Evolutionary conservation across 768 basidiomycete species (phyloP).

Genomic region (Boletus reticulatus): DNA sequence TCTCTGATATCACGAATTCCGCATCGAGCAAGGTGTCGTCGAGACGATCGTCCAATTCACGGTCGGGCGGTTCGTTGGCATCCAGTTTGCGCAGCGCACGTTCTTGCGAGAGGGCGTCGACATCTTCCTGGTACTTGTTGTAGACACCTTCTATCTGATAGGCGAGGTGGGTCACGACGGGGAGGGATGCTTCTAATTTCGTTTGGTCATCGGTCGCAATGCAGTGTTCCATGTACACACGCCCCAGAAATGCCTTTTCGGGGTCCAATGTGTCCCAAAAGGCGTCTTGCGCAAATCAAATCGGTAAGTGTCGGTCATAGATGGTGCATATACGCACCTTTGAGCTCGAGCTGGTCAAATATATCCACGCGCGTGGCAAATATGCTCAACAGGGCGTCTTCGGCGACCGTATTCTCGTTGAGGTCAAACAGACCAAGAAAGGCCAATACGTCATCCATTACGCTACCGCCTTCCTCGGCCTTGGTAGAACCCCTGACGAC

Average conservation of each 20-base stretch:
- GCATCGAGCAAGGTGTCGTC: conserved; percentile 32
- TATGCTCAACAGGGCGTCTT: conserved; percentile 71
- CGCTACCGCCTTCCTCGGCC: conserved; percentile 36
- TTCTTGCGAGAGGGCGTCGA: conserved; percentile 41
- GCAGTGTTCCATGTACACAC: conserved; percentile 62
- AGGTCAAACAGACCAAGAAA: conserved; percentile 64
- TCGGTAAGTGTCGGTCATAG: background rate
- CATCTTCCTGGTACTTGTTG: conserved; percentile 54
- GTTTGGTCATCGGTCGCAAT: conserved; percentile 54
- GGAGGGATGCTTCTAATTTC: conserved; percentile 67
- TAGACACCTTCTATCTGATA: conserved; percentile 70
- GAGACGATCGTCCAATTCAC: conserved; percentile 45
- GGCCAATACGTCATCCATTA: conserved; percentile 39
- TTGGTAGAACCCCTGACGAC: conserved; percentile 38
- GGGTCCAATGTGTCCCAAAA: background rate
- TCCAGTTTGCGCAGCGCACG: conserved; percentile 26
- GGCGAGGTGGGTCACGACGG: conserved; percentile 82
- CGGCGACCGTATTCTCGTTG: conserved; percentile 55
- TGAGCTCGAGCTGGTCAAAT: conserved; percentile 66
- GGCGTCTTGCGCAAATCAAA: background rate
- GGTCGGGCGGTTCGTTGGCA: conserved; percentile 34
- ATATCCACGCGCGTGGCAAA: conserved; percentile 66
- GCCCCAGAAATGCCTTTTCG: background rate
- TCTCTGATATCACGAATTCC: conserved; percentile 75
- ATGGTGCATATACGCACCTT: background rate